A percentile compares a stretch with the other conserved stretches of the same genome.
Evolutionary conservation across 306 rosid genomes (phyloP).

Genomic region (Rubus parviflorus): DNA sequence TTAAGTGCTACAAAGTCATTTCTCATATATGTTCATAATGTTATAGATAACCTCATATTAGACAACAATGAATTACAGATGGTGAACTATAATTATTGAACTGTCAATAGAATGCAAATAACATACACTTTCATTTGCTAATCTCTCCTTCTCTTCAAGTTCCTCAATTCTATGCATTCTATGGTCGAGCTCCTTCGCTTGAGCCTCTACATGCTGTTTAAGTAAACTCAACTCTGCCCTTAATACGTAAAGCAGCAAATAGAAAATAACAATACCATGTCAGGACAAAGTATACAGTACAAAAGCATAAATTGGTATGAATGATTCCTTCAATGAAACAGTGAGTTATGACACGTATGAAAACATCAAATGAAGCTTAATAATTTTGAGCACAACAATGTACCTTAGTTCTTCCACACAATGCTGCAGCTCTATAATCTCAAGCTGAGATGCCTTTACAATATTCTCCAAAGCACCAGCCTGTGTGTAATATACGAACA

Average conservation of each 20-base stretch:
- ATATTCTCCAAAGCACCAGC: constrained; percentile 96
- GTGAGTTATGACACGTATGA: neutral
- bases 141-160: constrained; percentile 90
- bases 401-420: constrained; percentile 77
- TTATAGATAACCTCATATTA: neutral
- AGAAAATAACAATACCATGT: constrained; percentile 30
- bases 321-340: neutral
- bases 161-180: constrained; percentile 74
- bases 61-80: constrained; percentile 13
- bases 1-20: constrained; percentile 5
- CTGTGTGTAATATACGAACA: constrained; percentile 43
- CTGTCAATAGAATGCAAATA: constrained; percentile 4
- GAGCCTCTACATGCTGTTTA: constrained; percentile 87
- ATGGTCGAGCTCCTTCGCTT: constrained; percentile 76
- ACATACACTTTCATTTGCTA: constrained; percentile 90
- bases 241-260: constrained; percentile 55
- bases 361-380: constrained; percentile 5
- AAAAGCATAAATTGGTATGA: constrained; percentile 3
- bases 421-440: constrained; percentile 86
- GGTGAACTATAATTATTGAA: constrained; percentile 5
- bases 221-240: constrained; percentile 95
- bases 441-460: constrained; percentile 90
- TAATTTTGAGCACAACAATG: constrained; percentile 24
- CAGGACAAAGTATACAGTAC: constrained; percentile 38
- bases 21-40: neutral